Base-by-base conservation (phyloP, 1,139 yeast genomes). In the Candida smagusa region DNA sequence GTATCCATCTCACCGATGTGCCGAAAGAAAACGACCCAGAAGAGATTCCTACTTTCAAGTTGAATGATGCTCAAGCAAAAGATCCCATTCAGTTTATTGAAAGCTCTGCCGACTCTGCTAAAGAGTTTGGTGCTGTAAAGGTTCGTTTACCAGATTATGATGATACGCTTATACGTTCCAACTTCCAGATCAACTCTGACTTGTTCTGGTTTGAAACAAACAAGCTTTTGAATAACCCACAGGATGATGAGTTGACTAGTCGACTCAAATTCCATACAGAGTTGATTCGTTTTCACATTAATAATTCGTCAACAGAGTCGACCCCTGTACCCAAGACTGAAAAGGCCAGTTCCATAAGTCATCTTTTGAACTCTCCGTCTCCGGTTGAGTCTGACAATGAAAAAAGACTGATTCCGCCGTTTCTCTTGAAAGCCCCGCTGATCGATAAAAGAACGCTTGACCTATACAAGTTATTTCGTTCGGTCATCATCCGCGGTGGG, bases 101-200 rank as follows among this genome's bases (percentile, higher is more conserved):
- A 43, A 61, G 70, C 19, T 53, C 77, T 2, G 54, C 57, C 19
- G 64, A 61, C 4, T 43, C 64, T 6, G 90, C 88, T 1, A 56
- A 56, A 37, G 52, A 64, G 33, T 73, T 68, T 52, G 96, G 96
- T 1, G 92, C 90, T n/a, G 68, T 86, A 22, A 87, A 85, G 54
- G 61, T 88, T 13, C 65, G 71, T n/a, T 76, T 84, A 0, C 84
- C 85, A 0, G 40, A 56, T 50, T 36, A 72, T 63, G 49, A 59
- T 12, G 50, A 68, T 11, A 53, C 41, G 8, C 38, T 77, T n/a
- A 73, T 79, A 48, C 55, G 75, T 4, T 38, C 52, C 13, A 49
- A 51, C 30, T 50, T 58, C 35, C 61, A 54, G 31, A 45, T 63
- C 28, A 56, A 60, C 38, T 55, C 64, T 3, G 81, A 79, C 36